These are phyloP conservation scores for Fragaria nilgerrensis DNA, from an alignment of 306 rosid species.

Conservation along the genomic window DNA sequence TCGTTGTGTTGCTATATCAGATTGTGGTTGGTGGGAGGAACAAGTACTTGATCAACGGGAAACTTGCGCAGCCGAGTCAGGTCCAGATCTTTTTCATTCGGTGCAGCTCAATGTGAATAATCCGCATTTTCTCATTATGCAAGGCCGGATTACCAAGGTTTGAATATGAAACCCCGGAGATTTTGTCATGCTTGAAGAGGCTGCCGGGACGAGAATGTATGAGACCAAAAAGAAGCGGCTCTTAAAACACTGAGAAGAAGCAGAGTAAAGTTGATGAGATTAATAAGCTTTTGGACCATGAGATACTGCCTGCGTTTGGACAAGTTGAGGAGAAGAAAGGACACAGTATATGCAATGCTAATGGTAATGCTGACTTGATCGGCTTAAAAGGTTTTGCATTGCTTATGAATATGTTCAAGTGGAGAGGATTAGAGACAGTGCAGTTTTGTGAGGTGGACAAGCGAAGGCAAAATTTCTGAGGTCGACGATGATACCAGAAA, in stretches of 20 bases:
- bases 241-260: no score
- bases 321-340: constrained; percentile 90
- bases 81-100: constrained; percentile 93
- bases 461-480: constrained; percentile 67
- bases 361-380: constrained; percentile 89
- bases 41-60: constrained; percentile 89
- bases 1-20: no score
- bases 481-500: constrained; percentile 48
- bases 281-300: no score
- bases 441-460: constrained; percentile 68
- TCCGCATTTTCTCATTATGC: no score
- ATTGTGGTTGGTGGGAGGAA: constrained; percentile 98
- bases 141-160: no score
- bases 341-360: constrained; percentile 94
- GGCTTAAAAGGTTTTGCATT: constrained; percentile 78
- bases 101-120: constrained; percentile 97
- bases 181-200: no score
- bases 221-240: no score
- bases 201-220: no score
- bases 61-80: constrained; percentile 97
- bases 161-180: no score
- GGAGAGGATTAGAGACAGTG: constrained; percentile 69
- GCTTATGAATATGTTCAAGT: constrained; percentile 82
- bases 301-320: no score
- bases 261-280: no score